Evolutionary conservation across 2,329 filamentous ascomycete genomes (phyloP), one percentile per base, ranked within the genome.

Genomic region (Ceratocystis alfenasii): DNA sequence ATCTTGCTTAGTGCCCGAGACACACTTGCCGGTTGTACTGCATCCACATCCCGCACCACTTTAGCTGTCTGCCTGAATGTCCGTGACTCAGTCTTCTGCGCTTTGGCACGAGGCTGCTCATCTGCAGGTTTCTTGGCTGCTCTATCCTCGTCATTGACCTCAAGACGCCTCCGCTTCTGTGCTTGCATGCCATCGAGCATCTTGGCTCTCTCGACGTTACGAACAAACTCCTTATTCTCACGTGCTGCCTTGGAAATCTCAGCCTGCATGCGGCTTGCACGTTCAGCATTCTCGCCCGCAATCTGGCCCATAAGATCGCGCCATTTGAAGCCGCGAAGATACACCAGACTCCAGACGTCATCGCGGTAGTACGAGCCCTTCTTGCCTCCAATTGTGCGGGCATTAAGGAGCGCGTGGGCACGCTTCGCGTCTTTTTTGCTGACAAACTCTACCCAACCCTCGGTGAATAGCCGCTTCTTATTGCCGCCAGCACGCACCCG

Each of bases 281-380:
- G 78, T 75, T 93, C 89, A 4, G 89, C 89, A 73, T 92, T 90
- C 78, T 95, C 90, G 33, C 87, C 82, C 50, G 87, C 81, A 70
- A 93, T 91, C 76, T 92, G 87, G 74, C 89, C 87, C 66, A 87
- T 90, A 69, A 86, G 75, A 71, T 86, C 79, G 69, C 82, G 78
- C 90, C 90, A 95, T 75, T 93, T 94, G 77, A 94, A 93, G 1
- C 88, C 89, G 69, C 84, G 87, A 69, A 95, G 77, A 72, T 95
- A 95, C 68, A 88, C 81, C 69, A 94, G 77, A 71, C 88, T 92
- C 90, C 90, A 95, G 57, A 95, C 81, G 74, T 95, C 90, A 73
- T 95, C 90, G 71, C 88, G 84, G 77, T 93, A 95, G 73, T 88
- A 90, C 62, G 82, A 83, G 12, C 89, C 83, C 77, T 95, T 95